phyloP scores from a whole-genome alignment of 2,329 filamentous ascomycete species.

The Davidsoniella australis region DNA sequence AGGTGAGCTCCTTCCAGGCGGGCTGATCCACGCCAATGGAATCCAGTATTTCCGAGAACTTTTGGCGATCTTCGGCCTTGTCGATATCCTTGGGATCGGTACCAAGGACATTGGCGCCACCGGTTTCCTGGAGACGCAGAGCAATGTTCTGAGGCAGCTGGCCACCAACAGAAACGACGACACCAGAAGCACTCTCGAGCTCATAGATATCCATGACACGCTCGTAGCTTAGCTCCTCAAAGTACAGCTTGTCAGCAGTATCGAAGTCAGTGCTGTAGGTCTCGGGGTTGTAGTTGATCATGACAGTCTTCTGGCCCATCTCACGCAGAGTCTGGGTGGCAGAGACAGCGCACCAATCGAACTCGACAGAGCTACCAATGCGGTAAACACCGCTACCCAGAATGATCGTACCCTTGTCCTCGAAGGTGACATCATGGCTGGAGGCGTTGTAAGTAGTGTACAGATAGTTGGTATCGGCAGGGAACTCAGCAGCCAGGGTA shows the following conservation, averaged over 20 bases:
- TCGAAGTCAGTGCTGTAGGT: constrained; percentile 77
- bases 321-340: constrained; percentile 66
- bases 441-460: constrained; percentile 97
- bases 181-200: constrained; percentile 65
- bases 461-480: constrained; percentile 84
- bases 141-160: constrained; percentile 97
- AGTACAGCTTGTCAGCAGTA: constrained; percentile 79
- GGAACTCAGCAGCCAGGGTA: constrained; percentile 91
- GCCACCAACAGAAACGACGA: constrained; percentile 89
- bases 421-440: constrained; percentile 81
- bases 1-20: constrained; percentile 93
- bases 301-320: constrained; percentile 91
- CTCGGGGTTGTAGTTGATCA: constrained; percentile 89
- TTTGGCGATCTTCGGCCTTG: constrained; percentile 93
- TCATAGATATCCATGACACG: constrained; percentile 99
- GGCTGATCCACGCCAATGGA: constrained; percentile 95
- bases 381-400: constrained; percentile 92
- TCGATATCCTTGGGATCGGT: constrained; percentile 91
- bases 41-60: constrained; percentile 94
- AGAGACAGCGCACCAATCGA: constrained; percentile 95
- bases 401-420: constrained; percentile 78
- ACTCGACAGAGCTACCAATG: constrained; percentile 94
- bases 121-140: constrained; percentile 77
- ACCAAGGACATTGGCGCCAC: constrained; percentile 77
- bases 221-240: constrained; percentile 92